phyloP scores from a whole-genome alignment of 2,329 filamentous ascomycete genomes.

The Xylariomycetidae sp. region DNA sequence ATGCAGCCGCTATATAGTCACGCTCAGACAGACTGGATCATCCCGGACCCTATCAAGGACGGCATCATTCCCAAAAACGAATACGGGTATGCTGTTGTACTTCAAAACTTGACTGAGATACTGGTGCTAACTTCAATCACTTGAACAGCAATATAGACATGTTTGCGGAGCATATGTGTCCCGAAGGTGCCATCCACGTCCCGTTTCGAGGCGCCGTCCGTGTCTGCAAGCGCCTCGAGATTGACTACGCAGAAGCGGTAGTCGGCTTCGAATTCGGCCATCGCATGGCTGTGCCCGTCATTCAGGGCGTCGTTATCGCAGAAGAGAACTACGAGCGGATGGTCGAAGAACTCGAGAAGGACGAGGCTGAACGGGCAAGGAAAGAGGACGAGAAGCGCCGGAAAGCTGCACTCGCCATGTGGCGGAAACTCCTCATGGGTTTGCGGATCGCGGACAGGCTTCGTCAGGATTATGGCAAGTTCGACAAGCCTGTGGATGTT shows the following conservation, averaged over 20 bases:
- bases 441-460: slow-evolving; percentile 77
- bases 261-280: slow-evolving; percentile 96
- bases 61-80: slow-evolving; percentile 89
- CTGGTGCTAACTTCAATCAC: slow-evolving; percentile 1
- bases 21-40: slow-evolving; percentile 93
- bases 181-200: slow-evolving; percentile 69
- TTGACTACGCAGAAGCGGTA: slow-evolving; percentile 91
- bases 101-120: background rate
- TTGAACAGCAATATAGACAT: slow-evolving; percentile 87
- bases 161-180: slow-evolving; percentile 91
- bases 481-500: slow-evolving; percentile 47
- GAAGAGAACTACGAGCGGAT: slow-evolving; percentile 71
- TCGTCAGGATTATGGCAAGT: slow-evolving; percentile 67
- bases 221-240: slow-evolving; percentile 76
- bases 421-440: slow-evolving; percentile 85
- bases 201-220: slow-evolving; percentile 71
- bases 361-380: slow-evolving; percentile 68
- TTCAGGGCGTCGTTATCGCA: slow-evolving; percentile 85
- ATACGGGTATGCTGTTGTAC: slow-evolving; percentile 58
- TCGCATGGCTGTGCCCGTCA: slow-evolving; percentile 87
- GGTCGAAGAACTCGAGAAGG: slow-evolving; percentile 72
- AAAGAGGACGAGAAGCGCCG: slow-evolving; percentile 82
- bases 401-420: slow-evolving; percentile 67
- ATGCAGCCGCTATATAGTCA: slow-evolving; percentile 80
- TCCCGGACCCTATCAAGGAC: slow-evolving; percentile 78